These are phyloP conservation scores for Xylariaceae sp. DNA, from an alignment of 2,329 filamentous ascomycete species.

Conservation along the genomic window DNA sequence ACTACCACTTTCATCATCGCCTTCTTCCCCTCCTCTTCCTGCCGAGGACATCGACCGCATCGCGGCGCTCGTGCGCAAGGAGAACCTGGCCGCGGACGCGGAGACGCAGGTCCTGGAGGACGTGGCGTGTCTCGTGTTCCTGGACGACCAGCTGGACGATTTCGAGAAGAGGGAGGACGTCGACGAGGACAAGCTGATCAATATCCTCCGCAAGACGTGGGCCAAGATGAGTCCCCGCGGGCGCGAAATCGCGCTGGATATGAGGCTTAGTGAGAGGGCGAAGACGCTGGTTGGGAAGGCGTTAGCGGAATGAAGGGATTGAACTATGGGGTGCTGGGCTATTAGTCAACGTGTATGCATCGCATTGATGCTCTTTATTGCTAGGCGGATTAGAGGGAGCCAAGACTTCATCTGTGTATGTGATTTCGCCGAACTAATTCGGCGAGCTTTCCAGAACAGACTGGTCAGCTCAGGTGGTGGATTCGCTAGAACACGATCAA, in stretches of 20 bases:
- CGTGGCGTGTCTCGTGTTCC: slow-evolving; percentile 83
- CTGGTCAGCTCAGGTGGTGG: too few species aligned
- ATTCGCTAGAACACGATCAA: too few species aligned
- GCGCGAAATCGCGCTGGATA: slow-evolving; percentile 66
- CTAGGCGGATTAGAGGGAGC: too few species aligned
- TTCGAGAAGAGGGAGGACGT: slow-evolving; percentile 70
- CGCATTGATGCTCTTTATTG: too few species aligned
- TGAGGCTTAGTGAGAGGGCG: slow-evolving; percentile 68
- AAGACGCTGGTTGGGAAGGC: slow-evolving; percentile 68
- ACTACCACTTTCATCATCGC: slow-evolving; percentile 36
- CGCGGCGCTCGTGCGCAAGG: slow-evolving; percentile 77
- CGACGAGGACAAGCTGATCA: slow-evolving; percentile 78
- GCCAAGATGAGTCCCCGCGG: slow-evolving; percentile 73
- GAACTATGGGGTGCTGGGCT: background rate
- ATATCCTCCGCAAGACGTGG: slow-evolving; percentile 76
- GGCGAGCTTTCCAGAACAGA: too few species aligned
- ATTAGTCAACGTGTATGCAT: too few species aligned
- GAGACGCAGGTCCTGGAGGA: slow-evolving; percentile 83
- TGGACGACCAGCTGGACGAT: slow-evolving; percentile 84
- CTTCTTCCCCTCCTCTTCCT: slow-evolving; percentile 37
- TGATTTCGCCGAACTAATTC: too few species aligned
- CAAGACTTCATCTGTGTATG: too few species aligned
- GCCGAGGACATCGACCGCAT: slow-evolving; percentile 65
- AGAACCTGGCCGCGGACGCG: slow-evolving; percentile 67
- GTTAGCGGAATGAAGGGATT: slow-evolving; percentile 47